Evolutionary conservation across 345 rosid genomes (phyloP).

Genomic region (Atalantia buxifolia): DNA sequence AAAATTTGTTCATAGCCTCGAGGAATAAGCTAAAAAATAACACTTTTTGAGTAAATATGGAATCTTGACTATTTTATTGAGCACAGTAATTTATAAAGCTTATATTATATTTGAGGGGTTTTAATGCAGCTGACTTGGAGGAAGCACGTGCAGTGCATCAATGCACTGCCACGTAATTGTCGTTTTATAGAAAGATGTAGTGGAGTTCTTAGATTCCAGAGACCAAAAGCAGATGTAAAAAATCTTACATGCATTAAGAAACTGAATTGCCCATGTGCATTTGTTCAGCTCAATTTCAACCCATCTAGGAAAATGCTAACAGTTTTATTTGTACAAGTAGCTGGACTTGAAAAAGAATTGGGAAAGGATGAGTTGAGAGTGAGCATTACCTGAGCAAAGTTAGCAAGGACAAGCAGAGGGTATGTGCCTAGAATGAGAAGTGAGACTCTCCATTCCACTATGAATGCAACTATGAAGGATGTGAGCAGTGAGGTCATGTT

Average conservation of each 20-base stretch:
- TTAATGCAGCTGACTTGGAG: slow-evolving; percentile 30
- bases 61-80: slow-evolving; percentile 42
- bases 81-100: slow-evolving; percentile 32
- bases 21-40: slow-evolving; percentile 14
- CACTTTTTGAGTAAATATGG: slow-evolving; percentile 19
- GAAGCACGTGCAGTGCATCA: slow-evolving; percentile 56
- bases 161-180: slow-evolving; percentile 43
- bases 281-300: neutral
- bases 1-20: slow-evolving; percentile 19
- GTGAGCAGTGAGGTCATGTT: slow-evolving; percentile 99
- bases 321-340: neutral
- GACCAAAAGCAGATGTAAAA: slow-evolving; percentile 20
- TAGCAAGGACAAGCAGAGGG: slow-evolving; percentile 96
- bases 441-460: slow-evolving; percentile 98
- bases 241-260: slow-evolving; percentile 11
- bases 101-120: slow-evolving; percentile 22
- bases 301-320: neutral
- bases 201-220: slow-evolving; percentile 45
- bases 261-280: slow-evolving; percentile 18
- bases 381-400: slow-evolving; percentile 90
- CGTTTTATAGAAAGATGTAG: slow-evolving; percentile 33
- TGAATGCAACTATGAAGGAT: slow-evolving; percentile 95
- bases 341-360: neutral
- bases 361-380: neutral
- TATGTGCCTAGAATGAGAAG: slow-evolving; percentile 92